These are phyloP conservation scores for Colletotrichum kahawae DNA, from an alignment of 2,329 filamentous ascomycete species.

Conservation along the genomic window DNA sequence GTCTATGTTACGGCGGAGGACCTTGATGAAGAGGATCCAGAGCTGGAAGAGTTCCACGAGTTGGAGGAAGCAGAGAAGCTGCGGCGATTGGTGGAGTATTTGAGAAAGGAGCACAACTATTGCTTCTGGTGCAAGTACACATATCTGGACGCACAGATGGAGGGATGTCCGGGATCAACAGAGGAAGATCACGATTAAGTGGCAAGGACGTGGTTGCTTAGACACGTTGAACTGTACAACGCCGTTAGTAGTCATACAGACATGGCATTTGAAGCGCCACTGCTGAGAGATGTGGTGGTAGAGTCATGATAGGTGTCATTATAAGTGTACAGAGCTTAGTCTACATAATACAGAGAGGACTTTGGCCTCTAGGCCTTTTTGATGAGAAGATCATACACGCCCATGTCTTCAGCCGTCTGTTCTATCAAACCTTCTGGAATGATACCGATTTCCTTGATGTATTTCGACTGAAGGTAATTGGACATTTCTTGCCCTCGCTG, in stretches of 20 bases:
- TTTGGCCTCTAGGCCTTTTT: background rate
- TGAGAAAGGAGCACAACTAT: constrained; percentile 77
- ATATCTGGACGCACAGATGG: constrained; percentile 77
- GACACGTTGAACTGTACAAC: background rate
- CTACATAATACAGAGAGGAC: constrained; percentile 1
- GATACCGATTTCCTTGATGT: constrained; percentile 33
- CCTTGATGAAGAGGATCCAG: constrained; percentile 78
- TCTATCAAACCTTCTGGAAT: constrained; percentile 30
- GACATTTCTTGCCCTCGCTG: constrained; percentile 44
- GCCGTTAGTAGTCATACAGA: background rate
- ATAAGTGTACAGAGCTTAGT: constrained; percentile 9
- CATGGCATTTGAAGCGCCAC: background rate
- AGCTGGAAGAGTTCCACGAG: constrained; percentile 80
- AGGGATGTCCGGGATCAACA: constrained; percentile 84
- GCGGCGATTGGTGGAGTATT: constrained; percentile 66
- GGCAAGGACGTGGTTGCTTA: background rate
- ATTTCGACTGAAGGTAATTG: constrained; percentile 45
- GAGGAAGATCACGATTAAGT: constrained; percentile 78
- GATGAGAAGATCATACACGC: constrained; percentile 37
- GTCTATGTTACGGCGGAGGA: constrained; percentile 68
- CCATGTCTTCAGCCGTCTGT: constrained; percentile 47
- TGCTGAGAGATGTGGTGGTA: background rate
- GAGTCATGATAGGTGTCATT: constrained; percentile 14
- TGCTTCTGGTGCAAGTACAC: constrained; percentile 96
- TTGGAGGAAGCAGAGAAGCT: constrained; percentile 72